Percentiles rank a stretch among this genome's conserved stretches.
phyloP scores from a whole-genome alignment of 148 eudicot species.

The Oxyria digyna region DNA sequence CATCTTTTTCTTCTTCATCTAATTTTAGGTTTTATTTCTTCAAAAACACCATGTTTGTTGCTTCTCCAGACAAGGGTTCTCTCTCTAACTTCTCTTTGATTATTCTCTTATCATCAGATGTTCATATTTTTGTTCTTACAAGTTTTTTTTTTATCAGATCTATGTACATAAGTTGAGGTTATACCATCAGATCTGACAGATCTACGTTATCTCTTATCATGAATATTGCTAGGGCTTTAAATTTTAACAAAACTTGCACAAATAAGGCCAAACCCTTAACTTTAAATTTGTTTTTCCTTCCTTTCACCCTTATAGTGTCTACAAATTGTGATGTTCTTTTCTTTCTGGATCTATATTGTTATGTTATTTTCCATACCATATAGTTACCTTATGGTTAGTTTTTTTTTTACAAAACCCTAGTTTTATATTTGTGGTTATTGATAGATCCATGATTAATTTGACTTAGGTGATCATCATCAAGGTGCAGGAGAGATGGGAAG shows the following conservation, averaged over 20 bases:
- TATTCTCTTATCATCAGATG: background rate
- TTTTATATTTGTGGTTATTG: no score
- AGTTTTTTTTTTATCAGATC: background rate
- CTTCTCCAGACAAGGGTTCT: background rate
- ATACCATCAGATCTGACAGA: background rate
- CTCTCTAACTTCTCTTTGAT: background rate
- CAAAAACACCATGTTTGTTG: background rate
- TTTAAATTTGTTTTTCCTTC: background rate
- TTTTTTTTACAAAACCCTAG: background rate
- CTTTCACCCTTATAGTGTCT: slow-evolving; percentile 9
- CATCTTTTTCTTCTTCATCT: background rate
- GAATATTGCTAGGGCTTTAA: background rate
- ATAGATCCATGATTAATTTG: background rate
- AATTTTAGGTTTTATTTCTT: background rate
- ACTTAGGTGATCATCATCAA: background rate
- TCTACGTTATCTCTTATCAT: background rate
- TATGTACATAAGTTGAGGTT: background rate
- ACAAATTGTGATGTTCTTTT: slow-evolving; percentile 2
- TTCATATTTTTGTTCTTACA: background rate
- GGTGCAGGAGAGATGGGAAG: slow-evolving; percentile 15
- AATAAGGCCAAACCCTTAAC: slow-evolving; percentile 2
- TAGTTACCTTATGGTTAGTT: no score
- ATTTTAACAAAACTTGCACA: background rate
- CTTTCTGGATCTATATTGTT: background rate
- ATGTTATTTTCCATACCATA: no score